Evolutionary conservation across 2,329 filamentous ascomycete species (phyloP), one percentile per base, ranked within the genome.

Genomic region (Teratosphaeria pseudoeucalypti): DNA sequence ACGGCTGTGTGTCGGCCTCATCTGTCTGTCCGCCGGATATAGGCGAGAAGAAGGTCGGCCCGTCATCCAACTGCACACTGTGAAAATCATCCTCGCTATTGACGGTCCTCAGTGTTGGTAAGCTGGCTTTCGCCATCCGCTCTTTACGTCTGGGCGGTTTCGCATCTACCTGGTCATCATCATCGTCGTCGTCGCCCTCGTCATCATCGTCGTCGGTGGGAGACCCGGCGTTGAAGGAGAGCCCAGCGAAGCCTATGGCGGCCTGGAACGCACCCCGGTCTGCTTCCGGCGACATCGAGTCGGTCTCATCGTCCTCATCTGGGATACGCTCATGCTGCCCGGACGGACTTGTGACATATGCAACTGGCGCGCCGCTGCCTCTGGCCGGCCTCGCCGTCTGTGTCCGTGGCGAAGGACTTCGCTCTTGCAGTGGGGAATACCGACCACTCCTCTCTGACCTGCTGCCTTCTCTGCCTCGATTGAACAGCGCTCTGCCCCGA

Each of bases 1-100:
- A 72, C 14, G 79, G 82, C 70, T 84, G 73, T 69, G 83, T 80
- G 77, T 87, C 75, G 71, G 84, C 78, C 63, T 83, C 79, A 52
- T 77, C 73, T 7, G 62, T 65, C 43, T 74, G 72, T 5, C 65
- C 67, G 43, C 43, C 43, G 16, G 43, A 49, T 14, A 64, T 65
- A 3, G 71, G 77, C 4, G 82, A 78, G 62, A 81, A 81, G 68
- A 82, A 85, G 59, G 80, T 68, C n/a, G 79, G 77, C 39, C 77
- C 76, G 58, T 77, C 78, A 59, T 82, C 68, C 63, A 84, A 84
- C 63, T 82, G 78, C 60, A 73, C 63, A 55, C 68, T 64, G 79
- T 69, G 65, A 61, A 71, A 66, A 32, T 68, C 67, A 56, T 69
- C 66, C 37, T 58, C 61, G 63, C 64, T 66, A 11, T n/a, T 14